A percentile compares a stretch with the other conserved stretches of the same genome.
Evolutionary conservation across 106 monocot genomes (phyloP).

Genomic region (Platanthera zijinensis): DNA sequence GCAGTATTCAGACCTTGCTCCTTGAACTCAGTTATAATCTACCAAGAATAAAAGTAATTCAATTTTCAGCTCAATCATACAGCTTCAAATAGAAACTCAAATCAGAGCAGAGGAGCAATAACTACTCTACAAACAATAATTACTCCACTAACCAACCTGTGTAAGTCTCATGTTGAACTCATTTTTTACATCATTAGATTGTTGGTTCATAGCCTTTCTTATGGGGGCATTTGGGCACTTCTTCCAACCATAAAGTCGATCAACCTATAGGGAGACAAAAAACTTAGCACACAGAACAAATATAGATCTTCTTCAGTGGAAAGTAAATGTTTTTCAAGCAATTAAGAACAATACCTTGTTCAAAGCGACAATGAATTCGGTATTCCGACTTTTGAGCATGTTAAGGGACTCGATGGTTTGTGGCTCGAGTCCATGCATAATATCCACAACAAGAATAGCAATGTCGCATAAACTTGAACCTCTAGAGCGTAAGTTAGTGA

Average conservation of each 20-base stretch:
- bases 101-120: background rate
- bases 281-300: background rate
- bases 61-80: background rate
- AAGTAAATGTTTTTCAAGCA: background rate
- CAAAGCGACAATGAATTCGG: slow-evolving; percentile 94
- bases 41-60: background rate
- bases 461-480: slow-evolving; percentile 97
- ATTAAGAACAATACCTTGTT: slow-evolving; percentile 58
- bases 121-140: background rate
- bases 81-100: background rate
- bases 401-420: slow-evolving; percentile 97
- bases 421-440: slow-evolving; percentile 97
- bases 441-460: slow-evolving; percentile 94
- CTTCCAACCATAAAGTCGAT: slow-evolving; percentile 97
- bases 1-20: slow-evolving; percentile 92
- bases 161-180: slow-evolving; percentile 79
- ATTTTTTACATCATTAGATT: slow-evolving; percentile 78
- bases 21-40: slow-evolving; percentile 83
- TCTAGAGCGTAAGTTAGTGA: slow-evolving; percentile 88
- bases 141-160: slow-evolving; percentile 30
- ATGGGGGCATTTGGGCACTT: slow-evolving; percentile 63
- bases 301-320: background rate
- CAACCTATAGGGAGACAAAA: slow-evolving; percentile 47
- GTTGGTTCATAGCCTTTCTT: slow-evolving; percentile 65
- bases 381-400: slow-evolving; percentile 62